phyloP scores from a whole-genome alignment of 345 rosid species.

The Hibiscus syriacus region DNA sequence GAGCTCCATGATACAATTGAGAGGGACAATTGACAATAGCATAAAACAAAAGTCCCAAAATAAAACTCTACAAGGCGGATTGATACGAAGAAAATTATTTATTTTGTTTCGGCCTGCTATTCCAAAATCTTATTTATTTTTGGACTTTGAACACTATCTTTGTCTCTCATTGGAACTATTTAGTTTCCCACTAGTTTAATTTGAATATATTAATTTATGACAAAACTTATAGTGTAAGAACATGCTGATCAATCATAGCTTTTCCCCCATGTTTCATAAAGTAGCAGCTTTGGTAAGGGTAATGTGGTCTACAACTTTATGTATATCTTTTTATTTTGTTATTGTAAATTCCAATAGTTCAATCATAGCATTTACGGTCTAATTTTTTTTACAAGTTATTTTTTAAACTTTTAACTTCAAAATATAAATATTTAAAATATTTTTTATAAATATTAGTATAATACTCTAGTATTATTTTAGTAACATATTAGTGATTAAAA shows the following conservation, averaged over 20 bases:
- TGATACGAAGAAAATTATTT: neutral
- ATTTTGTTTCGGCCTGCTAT: neutral
- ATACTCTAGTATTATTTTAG: too few species aligned
- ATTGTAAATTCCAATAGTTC: too few species aligned
- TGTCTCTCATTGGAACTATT: conserved; percentile 17
- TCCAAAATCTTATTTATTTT: neutral
- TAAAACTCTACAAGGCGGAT: neutral
- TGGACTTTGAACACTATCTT: conserved; percentile 16
- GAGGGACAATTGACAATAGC: neutral
- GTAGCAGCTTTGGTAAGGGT: too few species aligned
- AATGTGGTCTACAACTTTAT: too few species aligned
- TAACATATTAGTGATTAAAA: too few species aligned
- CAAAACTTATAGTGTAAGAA: neutral
- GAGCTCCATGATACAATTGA: neutral
- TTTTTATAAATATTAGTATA: too few species aligned
- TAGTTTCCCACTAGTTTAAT: neutral
- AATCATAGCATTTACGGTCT: too few species aligned
- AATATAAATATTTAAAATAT: too few species aligned
- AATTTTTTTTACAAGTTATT: too few species aligned
- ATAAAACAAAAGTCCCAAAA: neutral
- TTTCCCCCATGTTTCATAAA: too few species aligned
- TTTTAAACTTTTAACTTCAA: too few species aligned
- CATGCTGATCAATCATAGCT: neutral
- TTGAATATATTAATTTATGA: neutral
- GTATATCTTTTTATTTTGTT: too few species aligned